Conservation (phyloP, 2,329 filamentous ascomycete species). For the Cercospora sesami region DNA sequence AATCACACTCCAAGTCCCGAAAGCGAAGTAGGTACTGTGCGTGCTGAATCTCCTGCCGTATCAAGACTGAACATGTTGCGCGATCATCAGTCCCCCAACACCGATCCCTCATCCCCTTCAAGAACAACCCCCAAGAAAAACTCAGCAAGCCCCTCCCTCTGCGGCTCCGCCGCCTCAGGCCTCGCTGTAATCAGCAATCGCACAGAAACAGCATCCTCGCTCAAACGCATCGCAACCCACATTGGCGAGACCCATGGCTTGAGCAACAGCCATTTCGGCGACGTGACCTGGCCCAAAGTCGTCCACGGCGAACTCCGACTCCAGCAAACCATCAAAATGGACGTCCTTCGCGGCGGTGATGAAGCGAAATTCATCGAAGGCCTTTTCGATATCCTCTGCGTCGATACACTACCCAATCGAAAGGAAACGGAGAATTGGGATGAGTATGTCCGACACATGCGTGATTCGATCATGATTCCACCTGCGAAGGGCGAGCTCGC, state of each 20-base stretch:
- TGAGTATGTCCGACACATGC: conserved; percentile 56
- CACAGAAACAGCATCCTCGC: conserved; percentile 52
- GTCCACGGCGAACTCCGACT: conserved; percentile 57
- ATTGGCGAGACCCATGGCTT: conserved; percentile 58
- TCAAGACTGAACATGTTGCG: conserved; percentile 15
- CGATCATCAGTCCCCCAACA: conserved; percentile 12
- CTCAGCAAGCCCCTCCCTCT: conserved; percentile 16
- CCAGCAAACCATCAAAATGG: conserved; percentile 50
- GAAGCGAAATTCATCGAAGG: conserved; percentile 54
- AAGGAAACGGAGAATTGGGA: conserved; percentile 54
- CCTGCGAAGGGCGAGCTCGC: conserved; percentile 52
- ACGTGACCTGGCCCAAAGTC: conserved; percentile 63
- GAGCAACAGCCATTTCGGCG: conserved; percentile 62
- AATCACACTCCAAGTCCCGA: background rate
- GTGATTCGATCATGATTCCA: conserved; percentile 63
- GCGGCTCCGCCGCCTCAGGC: conserved; percentile 31
- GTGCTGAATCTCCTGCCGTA: background rate
- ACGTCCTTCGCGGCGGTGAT: conserved; percentile 40
- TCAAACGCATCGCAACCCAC: conserved; percentile 53
- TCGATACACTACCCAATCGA: conserved; percentile 57
- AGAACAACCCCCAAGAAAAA: background rate
- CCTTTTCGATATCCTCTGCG: conserved; percentile 55
- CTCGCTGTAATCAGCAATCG: conserved; percentile 65
- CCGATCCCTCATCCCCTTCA: background rate
- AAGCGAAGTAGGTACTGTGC: conserved; percentile 17